These are phyloP conservation scores for Globisporangium splendens DNA, from an alignment of 352 stramenopile species.

Conservation along the genomic window DNA sequence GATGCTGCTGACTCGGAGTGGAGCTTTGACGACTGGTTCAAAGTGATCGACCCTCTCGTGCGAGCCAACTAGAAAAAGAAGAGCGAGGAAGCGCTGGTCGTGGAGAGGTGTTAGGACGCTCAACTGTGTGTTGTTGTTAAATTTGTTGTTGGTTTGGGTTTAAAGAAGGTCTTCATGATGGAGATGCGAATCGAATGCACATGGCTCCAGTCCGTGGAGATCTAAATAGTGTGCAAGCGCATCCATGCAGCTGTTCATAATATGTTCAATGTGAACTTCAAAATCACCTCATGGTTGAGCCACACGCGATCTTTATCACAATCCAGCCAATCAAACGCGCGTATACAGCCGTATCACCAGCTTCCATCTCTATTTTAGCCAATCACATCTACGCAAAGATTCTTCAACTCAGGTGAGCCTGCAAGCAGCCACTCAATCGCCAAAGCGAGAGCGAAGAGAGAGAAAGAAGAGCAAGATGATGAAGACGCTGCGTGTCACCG, in stretches of 20 bases:
- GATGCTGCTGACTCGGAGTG: constrained; percentile 34
- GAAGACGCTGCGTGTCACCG: constrained; percentile 21
- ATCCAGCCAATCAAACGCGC: constrained; percentile 17
- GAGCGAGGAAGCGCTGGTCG: neutral
- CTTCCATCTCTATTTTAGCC: constrained; percentile 5
- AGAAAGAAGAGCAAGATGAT: constrained; percentile 8
- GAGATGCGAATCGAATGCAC: too few relatives aligned
- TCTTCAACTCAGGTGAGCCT: neutral
- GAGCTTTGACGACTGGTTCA: constrained; percentile 53
- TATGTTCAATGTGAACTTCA: too few relatives aligned
- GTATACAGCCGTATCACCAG: neutral
- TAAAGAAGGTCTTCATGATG: too few relatives aligned
- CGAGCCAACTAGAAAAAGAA: constrained; percentile 19
- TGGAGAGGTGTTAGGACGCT: neutral
- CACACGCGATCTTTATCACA: neutral
- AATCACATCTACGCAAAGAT: constrained; percentile 13
- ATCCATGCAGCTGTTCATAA: too few relatives aligned
- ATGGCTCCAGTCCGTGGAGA: too few relatives aligned
- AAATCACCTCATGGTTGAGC: too few relatives aligned
- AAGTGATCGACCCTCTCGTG: constrained; percentile 43
- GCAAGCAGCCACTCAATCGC: too few relatives aligned
- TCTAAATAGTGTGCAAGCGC: too few relatives aligned
- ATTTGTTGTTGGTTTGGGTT: too few relatives aligned
- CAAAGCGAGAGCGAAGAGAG: constrained; percentile 1
- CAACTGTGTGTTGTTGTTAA: too few relatives aligned